phyloP scores from a whole-genome alignment of 1,139 yeast genomes.

The Saccharomyces uvarum region DNA sequence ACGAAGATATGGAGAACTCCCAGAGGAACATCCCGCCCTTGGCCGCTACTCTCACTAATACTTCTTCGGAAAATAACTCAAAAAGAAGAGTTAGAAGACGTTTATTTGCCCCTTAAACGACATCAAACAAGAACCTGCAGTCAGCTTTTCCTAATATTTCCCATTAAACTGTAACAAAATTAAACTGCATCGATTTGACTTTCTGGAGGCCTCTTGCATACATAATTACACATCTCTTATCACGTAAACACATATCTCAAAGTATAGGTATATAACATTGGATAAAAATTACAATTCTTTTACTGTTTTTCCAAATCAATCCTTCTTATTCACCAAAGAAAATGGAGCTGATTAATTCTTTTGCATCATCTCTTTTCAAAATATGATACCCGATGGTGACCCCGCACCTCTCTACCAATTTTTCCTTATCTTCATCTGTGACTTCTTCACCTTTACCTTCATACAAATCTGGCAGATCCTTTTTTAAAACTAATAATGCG shows the following conservation, averaged over 20 bases:
- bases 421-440: slow-evolving; percentile 39
- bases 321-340: slow-evolving; percentile 56
- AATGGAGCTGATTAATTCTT: slow-evolving; percentile 56
- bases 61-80: neutral
- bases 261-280: neutral
- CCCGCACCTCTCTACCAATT: slow-evolving; percentile 55
- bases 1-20: neutral
- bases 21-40: neutral
- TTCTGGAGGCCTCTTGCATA: neutral
- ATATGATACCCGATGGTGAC: slow-evolving; percentile 47
- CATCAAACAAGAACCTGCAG: neutral
- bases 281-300: neutral
- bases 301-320: neutral
- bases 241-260: neutral
- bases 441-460: slow-evolving; percentile 37
- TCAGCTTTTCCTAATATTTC: neutral
- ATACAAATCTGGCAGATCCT: slow-evolving; percentile 31
- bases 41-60: neutral
- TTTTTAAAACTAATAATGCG: slow-evolving; percentile 37
- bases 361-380: slow-evolving; percentile 46
- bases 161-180: neutral
- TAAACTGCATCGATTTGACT: neutral
- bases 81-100: slow-evolving; percentile 31
- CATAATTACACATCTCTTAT: neutral
- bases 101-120: slow-evolving; percentile 28